These are phyloP conservation scores for Pichia sp. DNA, from an alignment of 1,139 yeast species.

Conservation along the genomic window DNA sequence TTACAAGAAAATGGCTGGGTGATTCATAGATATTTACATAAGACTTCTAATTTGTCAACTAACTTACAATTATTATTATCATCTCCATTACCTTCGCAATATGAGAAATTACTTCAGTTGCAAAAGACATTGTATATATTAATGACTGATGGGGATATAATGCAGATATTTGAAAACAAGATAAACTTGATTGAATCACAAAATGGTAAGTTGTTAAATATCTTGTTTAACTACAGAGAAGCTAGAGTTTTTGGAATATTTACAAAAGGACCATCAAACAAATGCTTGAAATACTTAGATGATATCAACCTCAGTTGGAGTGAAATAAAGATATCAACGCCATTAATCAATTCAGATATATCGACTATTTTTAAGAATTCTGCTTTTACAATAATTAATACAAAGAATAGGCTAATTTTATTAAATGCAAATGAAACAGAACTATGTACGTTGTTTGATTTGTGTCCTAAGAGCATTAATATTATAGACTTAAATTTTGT, in stretches of 20 bases:
- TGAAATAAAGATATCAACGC: no score
- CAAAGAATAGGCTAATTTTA: constrained; percentile 1
- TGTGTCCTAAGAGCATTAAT: background rate
- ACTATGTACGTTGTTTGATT: constrained; percentile 8
- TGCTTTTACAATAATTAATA: background rate
- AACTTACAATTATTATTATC: constrained; percentile 16
- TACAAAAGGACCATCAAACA: no score
- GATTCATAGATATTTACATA: constrained; percentile 15
- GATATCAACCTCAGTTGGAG: no score
- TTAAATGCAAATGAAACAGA: constrained; percentile 3
- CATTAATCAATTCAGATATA: no score
- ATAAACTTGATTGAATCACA: constrained; percentile 16
- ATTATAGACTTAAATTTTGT: constrained; percentile 5
- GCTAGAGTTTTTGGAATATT: no score
- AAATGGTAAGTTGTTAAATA: background rate
- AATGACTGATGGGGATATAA: constrained; percentile 20
- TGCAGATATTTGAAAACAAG: constrained; percentile 18
- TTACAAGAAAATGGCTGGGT: constrained; percentile 28
- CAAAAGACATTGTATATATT: constrained; percentile 16
- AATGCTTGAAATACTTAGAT: no score
- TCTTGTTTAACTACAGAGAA: no score
- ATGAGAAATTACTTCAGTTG: constrained; percentile 15
- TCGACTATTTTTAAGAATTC: constrained; percentile 1
- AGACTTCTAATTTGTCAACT: constrained; percentile 4
- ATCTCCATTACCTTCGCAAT: constrained; percentile 21